phyloP scores from a whole-genome alignment of 2,329 filamentous ascomycete species.

The Ilyonectria mors-panacis region DNA sequence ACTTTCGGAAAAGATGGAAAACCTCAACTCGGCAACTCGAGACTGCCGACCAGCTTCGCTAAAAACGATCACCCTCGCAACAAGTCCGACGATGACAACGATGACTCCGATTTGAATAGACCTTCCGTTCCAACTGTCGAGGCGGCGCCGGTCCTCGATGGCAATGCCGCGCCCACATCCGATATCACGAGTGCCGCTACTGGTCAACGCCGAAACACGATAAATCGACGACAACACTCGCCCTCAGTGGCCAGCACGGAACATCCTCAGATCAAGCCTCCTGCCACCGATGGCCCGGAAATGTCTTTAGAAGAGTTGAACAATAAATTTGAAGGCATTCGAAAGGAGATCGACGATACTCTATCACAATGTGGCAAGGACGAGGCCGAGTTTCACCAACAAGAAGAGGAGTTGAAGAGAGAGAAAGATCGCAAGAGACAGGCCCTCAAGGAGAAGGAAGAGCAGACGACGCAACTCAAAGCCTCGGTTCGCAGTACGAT shows the following conservation, averaged over 20 bases:
- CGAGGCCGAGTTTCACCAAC: conserved; percentile 77
- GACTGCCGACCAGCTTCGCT: conserved; percentile 70
- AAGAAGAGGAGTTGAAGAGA: conserved; percentile 77
- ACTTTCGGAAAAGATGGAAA: conserved; percentile 79
- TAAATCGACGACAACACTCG: conserved; percentile 82
- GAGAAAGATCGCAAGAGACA: conserved; percentile 86
- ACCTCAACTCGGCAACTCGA: conserved; percentile 71
- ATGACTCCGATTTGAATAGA: conserved; percentile 63
- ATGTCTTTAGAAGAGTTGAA: conserved; percentile 84
- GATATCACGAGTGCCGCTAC: conserved; percentile 69
- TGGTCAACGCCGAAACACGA: conserved; percentile 65
- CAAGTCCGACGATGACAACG: conserved; percentile 59
- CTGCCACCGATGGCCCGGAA: conserved; percentile 68
- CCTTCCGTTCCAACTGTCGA: conserved; percentile 72
- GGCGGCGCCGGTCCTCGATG: conserved; percentile 73
- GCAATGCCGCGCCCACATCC: conserved; percentile 72
- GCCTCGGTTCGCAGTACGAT: conserved; percentile 86
- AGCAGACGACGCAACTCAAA: conserved; percentile 87
- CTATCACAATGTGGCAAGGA: conserved; percentile 79
- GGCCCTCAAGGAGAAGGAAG: conserved; percentile 89
- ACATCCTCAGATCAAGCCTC: conserved; percentile 62
- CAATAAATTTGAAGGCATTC: conserved; percentile 82
- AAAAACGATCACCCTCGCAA: conserved; percentile 64
- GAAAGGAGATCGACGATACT: conserved; percentile 87
- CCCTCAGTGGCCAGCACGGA: conserved; percentile 76